Conservation (phyloP, 768 basidiomycete genomes). For the Russula emetica region DNA sequence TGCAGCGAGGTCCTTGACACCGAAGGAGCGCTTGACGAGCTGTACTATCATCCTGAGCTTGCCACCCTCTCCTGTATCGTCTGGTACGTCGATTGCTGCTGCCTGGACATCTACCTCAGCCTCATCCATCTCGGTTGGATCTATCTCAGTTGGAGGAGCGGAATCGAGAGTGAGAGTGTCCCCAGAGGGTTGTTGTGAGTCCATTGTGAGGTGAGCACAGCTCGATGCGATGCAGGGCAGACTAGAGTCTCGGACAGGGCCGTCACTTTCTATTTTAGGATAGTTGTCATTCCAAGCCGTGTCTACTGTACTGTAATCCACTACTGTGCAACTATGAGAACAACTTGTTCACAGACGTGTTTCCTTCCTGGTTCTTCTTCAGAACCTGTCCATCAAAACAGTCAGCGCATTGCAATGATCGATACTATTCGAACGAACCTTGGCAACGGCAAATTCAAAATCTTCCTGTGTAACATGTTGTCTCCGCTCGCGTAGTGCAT, state of each 20-base stretch:
- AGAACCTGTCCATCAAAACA: slow-evolving; percentile 48
- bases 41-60: slow-evolving; percentile 93
- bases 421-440: slow-evolving; percentile 46
- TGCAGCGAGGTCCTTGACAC: slow-evolving; percentile 91
- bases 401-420: not conserved
- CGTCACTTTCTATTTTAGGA: not conserved
- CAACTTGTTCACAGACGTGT: slow-evolving; percentile 90
- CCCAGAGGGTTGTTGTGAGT: not conserved
- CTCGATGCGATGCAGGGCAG: too few relatives aligned
- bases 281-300: not conserved
- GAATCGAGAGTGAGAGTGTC: not conserved
- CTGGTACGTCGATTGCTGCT: slow-evolving; percentile 26
- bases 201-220: too few relatives aligned
- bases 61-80: slow-evolving; percentile 76
- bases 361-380: slow-evolving; percentile 96
- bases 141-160: not conserved
- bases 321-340: too few relatives aligned
- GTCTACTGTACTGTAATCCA: slow-evolving; percentile 43
- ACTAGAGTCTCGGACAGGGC: too few relatives aligned
- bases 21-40: slow-evolving; percentile 85
- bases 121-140: not conserved
- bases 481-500: slow-evolving; percentile 88
- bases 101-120: slow-evolving; percentile 13
- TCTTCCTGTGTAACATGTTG: slow-evolving; percentile 99
- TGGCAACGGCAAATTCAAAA: slow-evolving; percentile 97